Evolutionary conservation across 352 stramenopile genomes (phyloP).

Genomic region (Globisporangium abappressorium): DNA sequence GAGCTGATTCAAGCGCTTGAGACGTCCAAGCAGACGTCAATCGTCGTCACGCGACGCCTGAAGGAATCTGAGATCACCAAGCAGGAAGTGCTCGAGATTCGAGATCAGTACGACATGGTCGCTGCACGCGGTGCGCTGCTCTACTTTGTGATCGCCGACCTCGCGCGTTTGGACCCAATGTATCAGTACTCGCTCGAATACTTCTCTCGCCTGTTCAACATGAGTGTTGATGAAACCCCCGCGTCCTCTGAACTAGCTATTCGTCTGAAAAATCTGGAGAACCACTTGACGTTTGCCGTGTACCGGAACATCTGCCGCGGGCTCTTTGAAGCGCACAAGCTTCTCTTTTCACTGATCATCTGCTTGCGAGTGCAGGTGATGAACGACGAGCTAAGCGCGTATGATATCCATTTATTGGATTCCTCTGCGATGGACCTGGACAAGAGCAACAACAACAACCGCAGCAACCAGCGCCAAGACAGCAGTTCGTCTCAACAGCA

Average conservation of each 20-base stretch:
- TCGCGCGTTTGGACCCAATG: slow-evolving; percentile 63
- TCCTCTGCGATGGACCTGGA: slow-evolving; percentile 10
- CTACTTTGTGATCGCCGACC: slow-evolving; percentile 67
- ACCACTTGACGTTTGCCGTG: slow-evolving; percentile 48
- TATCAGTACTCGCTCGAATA: slow-evolving; percentile 83
- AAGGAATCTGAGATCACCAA: slow-evolving; percentile 62
- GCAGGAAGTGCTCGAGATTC: slow-evolving; percentile 53
- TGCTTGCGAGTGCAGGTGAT: slow-evolving; percentile 54
- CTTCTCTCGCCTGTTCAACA: slow-evolving; percentile 61
- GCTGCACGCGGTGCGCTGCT: slow-evolving; percentile 59
- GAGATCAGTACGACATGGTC: slow-evolving; percentile 56
- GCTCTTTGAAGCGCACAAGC: slow-evolving; percentile 62
- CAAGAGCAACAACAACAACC: neutral
- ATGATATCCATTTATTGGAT: slow-evolving; percentile 41
- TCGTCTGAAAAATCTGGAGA: slow-evolving; percentile 41
- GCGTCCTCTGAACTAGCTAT: slow-evolving; percentile 24
- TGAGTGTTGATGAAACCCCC: slow-evolving; percentile 46
- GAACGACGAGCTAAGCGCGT: slow-evolving; percentile 28
- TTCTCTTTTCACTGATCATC: slow-evolving; percentile 65
- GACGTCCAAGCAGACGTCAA: slow-evolving; percentile 65
- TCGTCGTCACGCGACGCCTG: slow-evolving; percentile 47
- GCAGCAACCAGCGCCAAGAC: neutral
- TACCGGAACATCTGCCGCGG: slow-evolving; percentile 72
- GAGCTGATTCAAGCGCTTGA: slow-evolving; percentile 70
- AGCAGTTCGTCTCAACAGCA: neutral